phyloP scores from a whole-genome alignment of 202 grass and related monocot species.

The Eragrostis tef region DNA sequence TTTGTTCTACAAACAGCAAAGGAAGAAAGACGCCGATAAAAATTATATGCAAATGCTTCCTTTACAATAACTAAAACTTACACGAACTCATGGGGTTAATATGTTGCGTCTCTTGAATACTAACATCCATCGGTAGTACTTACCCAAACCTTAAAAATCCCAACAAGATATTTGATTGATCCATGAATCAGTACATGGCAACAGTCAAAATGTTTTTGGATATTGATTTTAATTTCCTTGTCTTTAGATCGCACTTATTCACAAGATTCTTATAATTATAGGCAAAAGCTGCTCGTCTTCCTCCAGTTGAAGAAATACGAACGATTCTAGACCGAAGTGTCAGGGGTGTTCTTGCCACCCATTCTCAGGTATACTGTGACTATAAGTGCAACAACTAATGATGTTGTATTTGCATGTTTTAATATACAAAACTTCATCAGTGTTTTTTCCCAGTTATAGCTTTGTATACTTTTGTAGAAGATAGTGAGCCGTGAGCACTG shows the following conservation, averaged over 20 bases:
- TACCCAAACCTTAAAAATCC: neutral
- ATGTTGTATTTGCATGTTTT: conserved; percentile 29
- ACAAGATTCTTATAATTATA: conserved; percentile 32
- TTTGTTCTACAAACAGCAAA: neutral
- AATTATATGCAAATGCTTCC: neutral
- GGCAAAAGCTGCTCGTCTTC: conserved; percentile 70
- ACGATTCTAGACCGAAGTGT: conserved; percentile 67
- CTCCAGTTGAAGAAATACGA: conserved; percentile 75
- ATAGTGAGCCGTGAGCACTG: neutral
- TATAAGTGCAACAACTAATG: neutral
- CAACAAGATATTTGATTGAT: conserved; percentile 9
- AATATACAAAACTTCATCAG: neutral
- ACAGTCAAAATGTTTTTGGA: neutral
- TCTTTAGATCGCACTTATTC: conserved; percentile 3
- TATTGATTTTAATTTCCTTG: neutral
- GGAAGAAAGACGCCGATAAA: neutral
- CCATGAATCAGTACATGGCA: neutral
- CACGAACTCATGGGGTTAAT: neutral
- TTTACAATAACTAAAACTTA: neutral
- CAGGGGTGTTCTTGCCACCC: conserved; percentile 77
- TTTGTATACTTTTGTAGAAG: neutral
- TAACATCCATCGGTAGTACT: neutral
- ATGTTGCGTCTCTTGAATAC: neutral
- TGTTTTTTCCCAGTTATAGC: neutral
- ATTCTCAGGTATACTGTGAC: conserved; percentile 88